Evolutionary conservation across 352 stramenopile genomes (phyloP).

Genomic region (Globisporangium middletonii): DNA sequence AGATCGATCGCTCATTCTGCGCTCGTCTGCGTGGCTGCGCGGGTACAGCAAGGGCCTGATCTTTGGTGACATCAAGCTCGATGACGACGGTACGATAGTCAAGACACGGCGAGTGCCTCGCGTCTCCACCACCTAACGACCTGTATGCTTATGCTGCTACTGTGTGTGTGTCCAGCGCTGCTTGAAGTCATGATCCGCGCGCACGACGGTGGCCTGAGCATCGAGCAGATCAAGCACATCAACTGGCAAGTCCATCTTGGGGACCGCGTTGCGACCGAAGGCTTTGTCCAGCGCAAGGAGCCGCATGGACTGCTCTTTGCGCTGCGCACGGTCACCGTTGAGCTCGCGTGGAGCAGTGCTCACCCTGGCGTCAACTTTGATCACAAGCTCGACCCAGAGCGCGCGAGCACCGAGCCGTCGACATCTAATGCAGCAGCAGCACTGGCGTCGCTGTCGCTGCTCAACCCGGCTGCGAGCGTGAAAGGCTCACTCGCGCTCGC

Average conservation of each 20-base stretch:
- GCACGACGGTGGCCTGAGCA: slow-evolving; percentile 41
- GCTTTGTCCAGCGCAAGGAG: slow-evolving; percentile 38
- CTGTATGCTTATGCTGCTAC: background rate
- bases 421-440: background rate
- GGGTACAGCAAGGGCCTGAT: slow-evolving; percentile 62
- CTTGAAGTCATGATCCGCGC: slow-evolving; percentile 83
- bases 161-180: slow-evolving; percentile 29
- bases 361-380: slow-evolving; percentile 53
- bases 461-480: slow-evolving; percentile 3
- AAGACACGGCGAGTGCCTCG: background rate
- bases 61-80: slow-evolving; percentile 75
- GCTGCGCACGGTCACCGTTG: slow-evolving; percentile 36
- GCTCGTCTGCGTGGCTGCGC: background rate
- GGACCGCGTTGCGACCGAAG: slow-evolving; percentile 42
- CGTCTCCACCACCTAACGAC: background rate
- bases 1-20: background rate
- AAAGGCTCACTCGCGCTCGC: slow-evolving; percentile 42
- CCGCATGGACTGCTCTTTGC: slow-evolving; percentile 48
- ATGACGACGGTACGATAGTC: slow-evolving; percentile 47
- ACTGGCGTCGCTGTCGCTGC: background rate
- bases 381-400: slow-evolving; percentile 21
- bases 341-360: slow-evolving; percentile 49
- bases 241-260: slow-evolving; percentile 81
- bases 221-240: slow-evolving; percentile 59
- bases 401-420: too few relatives aligned